Evolutionary conservation across 495 filamentous ascomycete genomes (phyloP).

Genomic region (Aspergillus taichungensis): DNA sequence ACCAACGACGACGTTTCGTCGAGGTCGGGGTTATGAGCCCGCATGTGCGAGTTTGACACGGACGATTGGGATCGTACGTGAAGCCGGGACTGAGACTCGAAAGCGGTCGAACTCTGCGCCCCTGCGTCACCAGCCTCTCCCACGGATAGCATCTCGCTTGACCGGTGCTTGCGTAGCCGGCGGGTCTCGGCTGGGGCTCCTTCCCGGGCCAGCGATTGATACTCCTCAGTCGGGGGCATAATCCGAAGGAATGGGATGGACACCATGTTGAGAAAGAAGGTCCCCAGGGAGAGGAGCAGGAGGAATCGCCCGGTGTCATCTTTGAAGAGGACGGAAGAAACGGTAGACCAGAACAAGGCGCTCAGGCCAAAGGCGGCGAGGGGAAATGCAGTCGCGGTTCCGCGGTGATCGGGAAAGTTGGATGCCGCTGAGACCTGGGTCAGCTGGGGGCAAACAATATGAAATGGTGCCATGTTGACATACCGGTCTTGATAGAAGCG

Average conservation of each 20-base stretch:
- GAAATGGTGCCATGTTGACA: slow-evolving; percentile 3
- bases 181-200: slow-evolving; percentile 46
- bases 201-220: slow-evolving; percentile 52
- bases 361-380: slow-evolving; percentile 89
- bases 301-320: slow-evolving; percentile 75
- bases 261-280: slow-evolving; percentile 60
- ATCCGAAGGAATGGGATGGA: slow-evolving; percentile 78
- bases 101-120: slow-evolving; percentile 45
- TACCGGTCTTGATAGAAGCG: slow-evolving; percentile 71
- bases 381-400: slow-evolving; percentile 90
- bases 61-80: slow-evolving; percentile 28
- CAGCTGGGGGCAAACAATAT: slow-evolving; percentile 3
- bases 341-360: slow-evolving; percentile 86
- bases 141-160: slow-evolving; percentile 39
- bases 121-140: slow-evolving; percentile 54
- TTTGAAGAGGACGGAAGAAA: slow-evolving; percentile 72
- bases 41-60: slow-evolving; percentile 29
- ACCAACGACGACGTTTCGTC: slow-evolving; percentile 85
- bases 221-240: slow-evolving; percentile 51
- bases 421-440: slow-evolving; percentile 52
- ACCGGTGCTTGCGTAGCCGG: slow-evolving; percentile 53
- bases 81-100: slow-evolving; percentile 18
- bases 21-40: slow-evolving; percentile 23
- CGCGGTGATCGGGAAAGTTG: slow-evolving; percentile 87
- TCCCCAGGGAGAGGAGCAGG: slow-evolving; percentile 71